Conservation (phyloP, 768 basidiomycete genomes). For the Suillus bovinus region DNA sequence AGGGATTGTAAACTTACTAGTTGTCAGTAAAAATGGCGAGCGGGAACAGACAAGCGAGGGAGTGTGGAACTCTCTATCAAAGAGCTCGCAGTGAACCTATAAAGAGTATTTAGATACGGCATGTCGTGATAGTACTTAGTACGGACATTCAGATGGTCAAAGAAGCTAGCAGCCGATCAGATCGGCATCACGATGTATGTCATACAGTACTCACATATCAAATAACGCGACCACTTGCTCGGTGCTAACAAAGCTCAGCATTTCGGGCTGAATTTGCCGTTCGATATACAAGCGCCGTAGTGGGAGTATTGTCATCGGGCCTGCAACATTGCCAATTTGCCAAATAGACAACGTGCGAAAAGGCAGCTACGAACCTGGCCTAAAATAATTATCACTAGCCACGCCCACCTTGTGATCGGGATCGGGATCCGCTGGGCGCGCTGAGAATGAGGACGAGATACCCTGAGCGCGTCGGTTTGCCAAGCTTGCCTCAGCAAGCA, state of each 20-base stretch:
- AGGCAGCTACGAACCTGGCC: slow-evolving; percentile 60
- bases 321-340: slow-evolving; percentile 36
- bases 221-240: slow-evolving; percentile 93
- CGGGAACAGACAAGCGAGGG: slow-evolving; percentile 92
- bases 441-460: slow-evolving; percentile 40
- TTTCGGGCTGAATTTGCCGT: slow-evolving; percentile 89
- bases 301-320: slow-evolving; percentile 87
- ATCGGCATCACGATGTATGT: slow-evolving; percentile 6
- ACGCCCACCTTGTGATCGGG: slow-evolving; percentile 66
- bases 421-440: slow-evolving; percentile 37
- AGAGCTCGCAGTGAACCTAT: slow-evolving; percentile 76
- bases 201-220: slow-evolving; percentile 65
- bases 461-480: slow-evolving; percentile 68
- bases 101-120: slow-evolving; percentile 13
- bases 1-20: slow-evolving; percentile 53
- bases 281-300: slow-evolving; percentile 83
- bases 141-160: slow-evolving; percentile 73
- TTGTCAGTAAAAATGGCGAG: slow-evolving; percentile 93
- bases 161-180: slow-evolving; percentile 51
- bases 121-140: slow-evolving; percentile 12
- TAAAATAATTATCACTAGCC: slow-evolving; percentile 88
- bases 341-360: background rate
- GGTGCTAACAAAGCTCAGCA: slow-evolving; percentile 83
- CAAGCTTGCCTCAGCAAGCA: slow-evolving; percentile 88
- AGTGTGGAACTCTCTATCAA: slow-evolving; percentile 90